Conservation (phyloP, 192 early-diverging fungal species). For the Gamsiella multidivaricata region DNA sequence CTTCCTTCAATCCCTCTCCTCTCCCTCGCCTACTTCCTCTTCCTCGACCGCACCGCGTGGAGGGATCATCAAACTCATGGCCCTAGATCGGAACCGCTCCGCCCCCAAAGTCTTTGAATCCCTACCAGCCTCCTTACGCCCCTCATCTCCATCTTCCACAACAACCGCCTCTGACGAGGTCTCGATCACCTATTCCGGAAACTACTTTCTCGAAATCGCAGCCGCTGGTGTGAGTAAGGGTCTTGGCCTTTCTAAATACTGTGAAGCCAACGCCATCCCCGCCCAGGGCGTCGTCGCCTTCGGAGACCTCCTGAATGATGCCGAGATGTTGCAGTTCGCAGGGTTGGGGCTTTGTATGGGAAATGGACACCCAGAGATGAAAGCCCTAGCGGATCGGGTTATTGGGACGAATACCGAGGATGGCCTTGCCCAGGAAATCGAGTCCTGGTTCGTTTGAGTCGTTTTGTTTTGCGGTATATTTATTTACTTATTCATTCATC, state of each 20-base stretch:
- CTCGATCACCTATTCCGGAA: conserved; percentile 29
- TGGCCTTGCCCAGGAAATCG: conserved; percentile 54
- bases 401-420: conserved; percentile 54
- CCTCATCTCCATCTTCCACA: background rate
- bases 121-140: conserved; percentile 6
- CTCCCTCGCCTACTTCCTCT: too few species aligned
- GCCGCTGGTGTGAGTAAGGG: conserved; percentile 60
- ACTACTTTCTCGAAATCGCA: conserved; percentile 60
- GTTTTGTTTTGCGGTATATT: background rate
- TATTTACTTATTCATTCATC: background rate
- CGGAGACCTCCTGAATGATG: conserved; percentile 63
- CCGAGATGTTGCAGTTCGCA: conserved; percentile 60
- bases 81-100: conserved; percentile 36
- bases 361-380: conserved; percentile 50
- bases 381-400: conserved; percentile 43
- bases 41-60: conserved; percentile 6
- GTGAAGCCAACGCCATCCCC: conserved; percentile 22
- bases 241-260: conserved; percentile 46
- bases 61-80: conserved; percentile 43
- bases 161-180: background rate
- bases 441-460: conserved; percentile 23
- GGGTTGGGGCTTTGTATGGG: conserved; percentile 58
- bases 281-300: conserved; percentile 55
- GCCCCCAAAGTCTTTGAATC: conserved; percentile 29
- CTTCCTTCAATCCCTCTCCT: conserved; percentile 6